Base-by-base conservation (phyloP, 2,329 filamentous ascomycete species). In the Plenodomus tracheiphilus region DNA sequence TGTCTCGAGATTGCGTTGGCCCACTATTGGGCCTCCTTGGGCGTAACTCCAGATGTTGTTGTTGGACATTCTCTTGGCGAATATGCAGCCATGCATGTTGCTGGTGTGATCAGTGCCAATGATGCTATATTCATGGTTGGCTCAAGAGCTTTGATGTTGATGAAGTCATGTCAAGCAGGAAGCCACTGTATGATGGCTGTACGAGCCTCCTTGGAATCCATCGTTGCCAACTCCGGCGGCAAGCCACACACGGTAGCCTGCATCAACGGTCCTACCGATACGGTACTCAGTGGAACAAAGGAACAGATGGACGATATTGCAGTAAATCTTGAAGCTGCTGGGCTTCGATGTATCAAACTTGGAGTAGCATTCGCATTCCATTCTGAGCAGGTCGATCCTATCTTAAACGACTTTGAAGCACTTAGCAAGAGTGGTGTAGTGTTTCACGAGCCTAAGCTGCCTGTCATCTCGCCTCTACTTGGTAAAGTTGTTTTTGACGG, bases 401-500 rank as follows among this genome's bases (percentile, higher is more conserved):
- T 80, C 3, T 61, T 80, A 3, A 68, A 72, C 2, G 67, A 68
- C 2, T 74, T 79, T 32, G 68, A 73, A 19, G 58, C 66, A 0
- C 19, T 53, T 4, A 50, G 69, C 22, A 67, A 75, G 2, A 68
- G 68, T 28, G 43, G 38, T 16, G 53, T 62, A 10, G 11, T 43
- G 0, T 65, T 59, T 37, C 20, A 51, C 1, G 18, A 35, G 6
- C 62, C 62, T 1, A 48, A 28, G 7, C 11, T 65, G 13, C 76
- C 77, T 0, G 68, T 78, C 20, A 70, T 79, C n/a, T 79, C 76
- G 1, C 71, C 77, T 11, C 66, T 79, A 1, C 65, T 79, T 11
- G 72, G 72, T 6, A 66, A 75, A 36, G 71, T 77, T 2, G 59
- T 80, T 17, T 45, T 41, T 11, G 69, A 74, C n/a, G 59, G 53